phyloP scores from a whole-genome alignment of 495 filamentous ascomycete genomes.

The Penicillium maclennaniae region DNA sequence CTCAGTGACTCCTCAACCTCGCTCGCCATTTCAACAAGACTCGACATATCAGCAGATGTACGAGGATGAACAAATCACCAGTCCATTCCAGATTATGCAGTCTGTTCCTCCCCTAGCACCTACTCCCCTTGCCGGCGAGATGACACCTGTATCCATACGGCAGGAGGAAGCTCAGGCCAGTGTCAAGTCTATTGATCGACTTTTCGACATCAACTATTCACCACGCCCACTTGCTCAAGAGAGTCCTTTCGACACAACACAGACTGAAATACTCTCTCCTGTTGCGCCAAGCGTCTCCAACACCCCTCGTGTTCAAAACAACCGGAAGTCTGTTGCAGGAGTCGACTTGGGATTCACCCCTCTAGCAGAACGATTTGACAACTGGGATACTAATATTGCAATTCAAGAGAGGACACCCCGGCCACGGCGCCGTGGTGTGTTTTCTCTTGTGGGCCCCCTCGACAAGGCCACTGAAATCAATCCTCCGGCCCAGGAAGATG shows the following conservation, averaged over 20 bases:
- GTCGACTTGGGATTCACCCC: slow-evolving; percentile 54
- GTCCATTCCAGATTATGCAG: slow-evolving; percentile 4
- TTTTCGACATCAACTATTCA: slow-evolving; percentile 11
- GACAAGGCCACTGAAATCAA: slow-evolving; percentile 8
- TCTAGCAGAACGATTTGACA: slow-evolving; percentile 54
- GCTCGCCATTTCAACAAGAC: slow-evolving; percentile 19
- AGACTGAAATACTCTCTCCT: slow-evolving; percentile 21
- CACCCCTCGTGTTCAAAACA: slow-evolving; percentile 13
- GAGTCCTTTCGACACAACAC: slow-evolving; percentile 11
- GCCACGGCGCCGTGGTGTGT: slow-evolving; percentile 37
- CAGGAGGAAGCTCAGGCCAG: slow-evolving; percentile 16
- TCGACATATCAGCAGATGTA: too few relatives aligned
- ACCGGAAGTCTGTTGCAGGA: slow-evolving; percentile 26
- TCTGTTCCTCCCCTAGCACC: slow-evolving; percentile 14
- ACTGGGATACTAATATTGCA: slow-evolving; percentile 55
- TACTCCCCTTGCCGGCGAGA: slow-evolving; percentile 11
- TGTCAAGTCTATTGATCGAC: slow-evolving; percentile 1
- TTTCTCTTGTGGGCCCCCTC: slow-evolving; percentile 41
- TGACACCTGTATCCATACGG: slow-evolving; percentile 14
- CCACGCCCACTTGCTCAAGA: slow-evolving; percentile 7
- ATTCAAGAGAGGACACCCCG: slow-evolving; percentile 38
- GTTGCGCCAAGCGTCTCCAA: slow-evolving; percentile 19
- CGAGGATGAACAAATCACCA: slow-evolving; percentile 11
- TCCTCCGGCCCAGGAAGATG: slow-evolving; percentile 6
- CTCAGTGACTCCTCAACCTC: neutral